Percentiles rank a stretch among this genome's conserved stretches.
phyloP scores from a whole-genome alignment of 2,329 filamentous ascomycete genomes.

The Aureobasidium sp. region DNA sequence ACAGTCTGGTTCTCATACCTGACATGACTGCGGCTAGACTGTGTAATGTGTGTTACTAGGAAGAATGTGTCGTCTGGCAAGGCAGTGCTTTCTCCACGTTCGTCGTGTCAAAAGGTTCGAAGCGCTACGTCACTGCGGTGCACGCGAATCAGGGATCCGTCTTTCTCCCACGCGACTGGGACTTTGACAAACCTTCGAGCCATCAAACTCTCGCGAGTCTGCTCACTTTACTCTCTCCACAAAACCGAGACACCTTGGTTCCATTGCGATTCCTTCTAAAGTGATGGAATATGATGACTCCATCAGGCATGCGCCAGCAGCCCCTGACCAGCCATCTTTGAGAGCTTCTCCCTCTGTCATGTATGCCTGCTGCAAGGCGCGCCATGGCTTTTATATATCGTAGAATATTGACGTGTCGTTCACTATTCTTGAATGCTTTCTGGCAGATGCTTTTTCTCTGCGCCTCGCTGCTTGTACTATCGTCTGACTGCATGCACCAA shows the following conservation, averaged over 20 bases:
- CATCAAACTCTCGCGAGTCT: conserved; percentile 7
- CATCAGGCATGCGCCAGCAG: neutral
- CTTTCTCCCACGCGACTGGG: conserved; percentile 2
- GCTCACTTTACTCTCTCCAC: neutral
- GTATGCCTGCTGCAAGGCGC: conserved; percentile 9
- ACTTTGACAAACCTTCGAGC: neutral
- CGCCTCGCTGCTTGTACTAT: conserved; percentile 1
- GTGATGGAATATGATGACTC: neutral
- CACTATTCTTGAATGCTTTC: neutral
- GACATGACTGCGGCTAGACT: conserved; percentile 15
- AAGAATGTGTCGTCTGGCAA: conserved; percentile 3
- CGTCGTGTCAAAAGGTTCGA: neutral
- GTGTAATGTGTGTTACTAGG: neutral
- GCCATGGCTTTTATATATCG: neutral
- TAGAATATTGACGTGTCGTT: conserved; percentile 1
- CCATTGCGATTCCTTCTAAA: neutral
- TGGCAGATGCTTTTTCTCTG: neutral
- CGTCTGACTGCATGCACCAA: conserved; percentile 7
- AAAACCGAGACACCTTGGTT: neutral
- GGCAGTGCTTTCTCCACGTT: conserved; percentile 7
- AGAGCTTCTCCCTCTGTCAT: neutral
- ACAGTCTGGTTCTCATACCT: conserved; percentile 11
- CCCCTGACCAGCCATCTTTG: neutral
- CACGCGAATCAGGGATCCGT: conserved; percentile 8
- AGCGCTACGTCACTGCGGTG: conserved; percentile 8